phyloP scores from a whole-genome alignment of 2,329 filamentous ascomycete species.

The Aspergillus cejpii region DNA sequence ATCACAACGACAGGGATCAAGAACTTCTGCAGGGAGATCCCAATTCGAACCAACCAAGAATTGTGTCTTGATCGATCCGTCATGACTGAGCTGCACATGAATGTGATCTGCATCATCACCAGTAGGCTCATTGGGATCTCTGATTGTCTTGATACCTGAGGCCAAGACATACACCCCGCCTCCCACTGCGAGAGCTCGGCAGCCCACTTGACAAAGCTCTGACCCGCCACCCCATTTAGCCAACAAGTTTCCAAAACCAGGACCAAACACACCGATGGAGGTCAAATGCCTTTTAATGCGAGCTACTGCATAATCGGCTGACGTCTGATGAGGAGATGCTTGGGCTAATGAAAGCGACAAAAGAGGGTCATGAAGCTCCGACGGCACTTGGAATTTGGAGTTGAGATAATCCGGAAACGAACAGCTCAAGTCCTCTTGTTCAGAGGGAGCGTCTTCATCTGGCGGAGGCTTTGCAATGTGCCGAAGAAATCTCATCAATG shows the following conservation, averaged over 20 bases:
- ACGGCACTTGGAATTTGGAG: constrained; percentile 60
- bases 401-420: constrained; percentile 43
- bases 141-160: constrained; percentile 51
- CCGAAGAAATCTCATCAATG: constrained; percentile 88
- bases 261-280: constrained; percentile 81
- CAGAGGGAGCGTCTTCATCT: constrained; percentile 47
- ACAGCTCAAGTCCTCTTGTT: constrained; percentile 50
- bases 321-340: constrained; percentile 48
- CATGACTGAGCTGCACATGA: constrained; percentile 31
- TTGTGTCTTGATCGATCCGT: constrained; percentile 33
- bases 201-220: constrained; percentile 85
- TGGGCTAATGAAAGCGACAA: constrained; percentile 68
- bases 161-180: constrained; percentile 85
- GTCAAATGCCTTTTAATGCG: constrained; percentile 71
- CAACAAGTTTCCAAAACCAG: constrained; percentile 81
- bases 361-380: constrained; percentile 58
- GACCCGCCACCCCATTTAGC: constrained; percentile 89
- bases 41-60: constrained; percentile 34
- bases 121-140: constrained; percentile 8
- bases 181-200: constrained; percentile 82
- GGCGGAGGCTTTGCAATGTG: constrained; percentile 61
- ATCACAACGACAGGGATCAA: constrained; percentile 15
- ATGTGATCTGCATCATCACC: constrained; percentile 18
- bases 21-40: constrained; percentile 28
- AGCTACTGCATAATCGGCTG: constrained; percentile 63